These are phyloP conservation scores for Macrophomina pseudophaseolina DNA, from an alignment of 2,329 filamentous ascomycete genomes.

Conservation along the genomic window DNA sequence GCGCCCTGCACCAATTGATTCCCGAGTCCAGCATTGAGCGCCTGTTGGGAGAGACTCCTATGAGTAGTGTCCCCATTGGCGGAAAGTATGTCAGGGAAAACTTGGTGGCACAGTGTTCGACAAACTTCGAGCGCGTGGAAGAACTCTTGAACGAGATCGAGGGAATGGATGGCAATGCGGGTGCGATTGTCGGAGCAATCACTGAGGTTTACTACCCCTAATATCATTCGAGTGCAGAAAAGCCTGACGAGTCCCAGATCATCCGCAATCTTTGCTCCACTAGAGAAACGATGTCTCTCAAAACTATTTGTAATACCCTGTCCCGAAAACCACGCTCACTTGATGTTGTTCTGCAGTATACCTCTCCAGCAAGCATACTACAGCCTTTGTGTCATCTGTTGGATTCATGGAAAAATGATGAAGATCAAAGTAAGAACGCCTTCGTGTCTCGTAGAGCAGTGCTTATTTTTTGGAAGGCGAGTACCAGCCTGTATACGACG, in stretches of 20 bases:
- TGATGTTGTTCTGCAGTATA: constrained; percentile 78
- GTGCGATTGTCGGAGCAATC: constrained; percentile 76
- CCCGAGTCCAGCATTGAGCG: constrained; percentile 76
- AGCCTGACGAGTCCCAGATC: constrained; percentile 53
- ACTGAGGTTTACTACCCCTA: constrained; percentile 43
- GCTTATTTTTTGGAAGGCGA: constrained; percentile 58
- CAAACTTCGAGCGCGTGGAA: constrained; percentile 76
- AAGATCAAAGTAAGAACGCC: constrained; percentile 65
- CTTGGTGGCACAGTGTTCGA: constrained; percentile 77
- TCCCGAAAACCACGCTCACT: constrained; percentile 73
- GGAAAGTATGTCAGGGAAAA: constrained; percentile 79
- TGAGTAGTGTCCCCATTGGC: constrained; percentile 75
- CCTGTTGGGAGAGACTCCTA: constrained; percentile 82
- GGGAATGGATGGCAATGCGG: constrained; percentile 88
- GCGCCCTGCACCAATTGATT: constrained; percentile 85
- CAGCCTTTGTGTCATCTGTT: constrained; percentile 76
- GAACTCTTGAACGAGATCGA: constrained; percentile 82
- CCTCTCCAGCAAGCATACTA: constrained; percentile 71
- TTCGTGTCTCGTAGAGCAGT: background rate
- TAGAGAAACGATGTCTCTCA: constrained; percentile 81
- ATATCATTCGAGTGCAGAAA: background rate
- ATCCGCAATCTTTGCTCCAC: constrained; percentile 71
- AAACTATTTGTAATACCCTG: constrained; percentile 73
- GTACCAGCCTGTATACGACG: constrained; percentile 84
- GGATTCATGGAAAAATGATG: constrained; percentile 80